Evolutionary conservation across 2,329 filamentous ascomycete species (phyloP).

Genomic region (Fusarium papillatum): DNA sequence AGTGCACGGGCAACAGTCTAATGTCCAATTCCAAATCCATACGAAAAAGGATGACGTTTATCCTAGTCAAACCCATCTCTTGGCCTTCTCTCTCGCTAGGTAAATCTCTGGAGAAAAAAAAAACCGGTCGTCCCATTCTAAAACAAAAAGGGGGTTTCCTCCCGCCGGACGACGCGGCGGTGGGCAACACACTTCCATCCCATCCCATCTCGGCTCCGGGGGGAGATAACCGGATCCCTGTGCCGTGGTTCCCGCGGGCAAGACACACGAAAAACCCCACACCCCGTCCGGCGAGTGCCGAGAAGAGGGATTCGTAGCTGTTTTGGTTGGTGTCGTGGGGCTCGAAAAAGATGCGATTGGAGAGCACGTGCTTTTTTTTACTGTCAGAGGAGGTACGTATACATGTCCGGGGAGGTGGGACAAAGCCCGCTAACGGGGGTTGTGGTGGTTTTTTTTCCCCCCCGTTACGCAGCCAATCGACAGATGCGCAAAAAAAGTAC

Average conservation of each 20-base stretch:
- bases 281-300: conserved; percentile 11
- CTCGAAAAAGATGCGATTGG: not conserved
- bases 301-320: not conserved
- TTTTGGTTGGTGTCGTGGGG: not conserved
- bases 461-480: not conserved
- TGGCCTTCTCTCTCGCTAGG: no score
- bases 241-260: not conserved
- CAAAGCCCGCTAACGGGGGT: not conserved
- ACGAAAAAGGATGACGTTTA: no score
- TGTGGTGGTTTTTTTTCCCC: not conserved
- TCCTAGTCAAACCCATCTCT: no score
- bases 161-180: no score
- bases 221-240: not conserved
- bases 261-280: not conserved
- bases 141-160: no score
- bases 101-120: no score
- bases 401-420: not conserved
- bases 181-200: no score
- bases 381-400: not conserved
- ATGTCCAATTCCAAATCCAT: no score
- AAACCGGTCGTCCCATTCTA: no score
- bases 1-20: no score
- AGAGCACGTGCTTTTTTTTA: not conserved
- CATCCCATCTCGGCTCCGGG: conserved; percentile 2
- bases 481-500: not conserved